A percentile compares a stretch with the other conserved stretches of the same genome.
Evolutionary conservation across 2,329 filamentous ascomycete genomes (phyloP).

Genomic region (Talaromyces sp.): DNA sequence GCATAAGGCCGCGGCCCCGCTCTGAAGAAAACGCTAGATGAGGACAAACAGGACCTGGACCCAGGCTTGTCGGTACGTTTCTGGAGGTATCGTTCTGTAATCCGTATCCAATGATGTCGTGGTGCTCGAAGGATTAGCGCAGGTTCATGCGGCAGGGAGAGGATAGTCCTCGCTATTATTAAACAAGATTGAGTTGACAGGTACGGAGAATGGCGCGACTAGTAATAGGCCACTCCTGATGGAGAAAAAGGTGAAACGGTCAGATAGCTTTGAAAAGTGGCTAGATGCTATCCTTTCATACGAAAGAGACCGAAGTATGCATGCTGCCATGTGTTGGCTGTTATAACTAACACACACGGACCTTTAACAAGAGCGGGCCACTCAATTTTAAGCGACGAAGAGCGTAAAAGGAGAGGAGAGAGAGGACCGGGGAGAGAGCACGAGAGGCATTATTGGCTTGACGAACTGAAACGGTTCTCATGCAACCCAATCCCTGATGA

Average conservation of each 20-base stretch:
- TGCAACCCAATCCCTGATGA: neutral
- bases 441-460: neutral
- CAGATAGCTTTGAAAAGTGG: neutral
- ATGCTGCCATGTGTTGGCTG: neutral
- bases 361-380: neutral
- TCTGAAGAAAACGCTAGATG: slow-evolving; percentile 11
- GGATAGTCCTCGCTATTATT: neutral
- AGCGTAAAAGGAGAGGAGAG: neutral
- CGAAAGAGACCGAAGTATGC: neutral
- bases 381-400: neutral
- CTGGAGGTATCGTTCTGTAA: neutral
- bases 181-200: slow-evolving; percentile 1
- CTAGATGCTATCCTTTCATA: neutral
- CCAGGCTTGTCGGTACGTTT: slow-evolving; percentile 4
- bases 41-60: slow-evolving; percentile 3
- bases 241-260: neutral
- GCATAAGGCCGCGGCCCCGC: slow-evolving; percentile 13
- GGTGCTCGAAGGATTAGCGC: neutral
- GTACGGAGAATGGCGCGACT: neutral
- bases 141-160: neutral
- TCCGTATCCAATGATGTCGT: neutral
- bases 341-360: neutral
- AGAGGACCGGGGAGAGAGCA: neutral
- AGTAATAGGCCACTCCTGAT: neutral
- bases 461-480: neutral